phyloP scores from a whole-genome alignment of 768 basidiomycete genomes.

The Kwoniella dendrophila region DNA sequence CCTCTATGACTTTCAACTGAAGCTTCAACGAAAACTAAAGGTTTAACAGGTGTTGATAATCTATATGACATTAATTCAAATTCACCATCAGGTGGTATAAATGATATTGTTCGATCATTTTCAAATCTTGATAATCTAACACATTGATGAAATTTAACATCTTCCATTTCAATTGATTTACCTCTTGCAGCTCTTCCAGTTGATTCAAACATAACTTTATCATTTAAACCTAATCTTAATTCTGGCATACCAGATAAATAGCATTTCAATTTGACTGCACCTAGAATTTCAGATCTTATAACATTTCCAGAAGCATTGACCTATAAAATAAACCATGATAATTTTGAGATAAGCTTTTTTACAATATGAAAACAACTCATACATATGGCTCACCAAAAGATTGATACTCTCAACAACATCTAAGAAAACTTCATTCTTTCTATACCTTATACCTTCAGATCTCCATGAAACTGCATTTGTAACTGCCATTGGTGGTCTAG shows the following conservation, averaged over 20 bases:
- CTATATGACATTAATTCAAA: constrained; percentile 98
- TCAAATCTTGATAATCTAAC: constrained; percentile 96
- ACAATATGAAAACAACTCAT: no score
- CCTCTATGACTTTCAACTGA: constrained; percentile 92
- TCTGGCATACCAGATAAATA: constrained; percentile 99
- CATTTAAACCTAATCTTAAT: constrained; percentile 88
- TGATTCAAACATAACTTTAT: constrained; percentile 99
- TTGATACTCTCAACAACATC: constrained; percentile 98
- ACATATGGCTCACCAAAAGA: constrained; percentile 68
- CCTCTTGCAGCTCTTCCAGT: constrained; percentile 92
- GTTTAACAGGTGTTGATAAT: constrained; percentile 94
- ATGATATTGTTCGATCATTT: constrained; percentile 97
- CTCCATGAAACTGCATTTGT: constrained; percentile 99
- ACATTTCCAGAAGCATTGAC: constrained; percentile 97
- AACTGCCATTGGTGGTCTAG: constrained; percentile 90
- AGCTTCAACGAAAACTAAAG: constrained; percentile 96
- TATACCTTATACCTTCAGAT: constrained; percentile 92
- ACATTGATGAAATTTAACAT: constrained; percentile 99
- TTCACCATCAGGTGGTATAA: constrained; percentile 98
- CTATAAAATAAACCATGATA: no score
- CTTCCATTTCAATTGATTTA: constrained; percentile 99
- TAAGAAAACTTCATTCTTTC: constrained; percentile 99
- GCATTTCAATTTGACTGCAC: constrained; percentile 99
- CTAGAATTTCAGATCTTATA: constrained; percentile 93
- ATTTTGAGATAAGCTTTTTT: no score